Evolutionary conservation across 2,329 filamentous ascomycete genomes (phyloP).

Genomic region (Orbilia brochopaga): DNA sequence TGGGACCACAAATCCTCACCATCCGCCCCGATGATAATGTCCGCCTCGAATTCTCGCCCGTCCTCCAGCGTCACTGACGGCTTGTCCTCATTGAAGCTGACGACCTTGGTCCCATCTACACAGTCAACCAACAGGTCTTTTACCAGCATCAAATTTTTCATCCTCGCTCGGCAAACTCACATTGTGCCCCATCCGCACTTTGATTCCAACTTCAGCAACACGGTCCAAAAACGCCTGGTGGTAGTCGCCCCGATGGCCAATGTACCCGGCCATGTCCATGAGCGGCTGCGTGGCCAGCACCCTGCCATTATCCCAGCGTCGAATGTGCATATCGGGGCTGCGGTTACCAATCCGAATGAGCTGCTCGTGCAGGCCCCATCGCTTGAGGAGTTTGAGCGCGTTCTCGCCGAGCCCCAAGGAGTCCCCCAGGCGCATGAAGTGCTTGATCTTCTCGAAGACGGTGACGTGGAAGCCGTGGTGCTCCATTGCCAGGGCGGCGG

Average conservation of each 20-base stretch:
- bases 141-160: not conserved
- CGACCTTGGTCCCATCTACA: constrained; percentile 54
- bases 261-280: constrained; percentile 63
- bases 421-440: constrained; percentile 61
- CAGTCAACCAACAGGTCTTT: not conserved
- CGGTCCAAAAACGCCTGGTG: constrained; percentile 59
- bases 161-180: constrained; percentile 29
- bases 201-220: constrained; percentile 59
- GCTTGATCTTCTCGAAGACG: constrained; percentile 60
- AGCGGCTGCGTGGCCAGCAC: constrained; percentile 61
- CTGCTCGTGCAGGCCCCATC: constrained; percentile 60
- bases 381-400: constrained; percentile 60
- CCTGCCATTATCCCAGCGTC: constrained; percentile 62
- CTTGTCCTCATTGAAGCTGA: constrained; percentile 58
- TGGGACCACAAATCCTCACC: constrained; percentile 49
- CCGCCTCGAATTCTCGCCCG: constrained; percentile 59
- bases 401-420: constrained; percentile 62
- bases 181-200: constrained; percentile 58
- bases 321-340: constrained; percentile 61
- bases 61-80: constrained; percentile 57
- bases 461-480: constrained; percentile 60
- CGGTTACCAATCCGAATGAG: constrained; percentile 62
- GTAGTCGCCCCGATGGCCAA: constrained; percentile 61
- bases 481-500: constrained; percentile 61
- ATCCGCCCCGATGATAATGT: constrained; percentile 64